These are phyloP conservation scores for Dictyostelium firmibasis DNA, from an alignment of 78 protist species.

Conservation along the genomic window DNA sequence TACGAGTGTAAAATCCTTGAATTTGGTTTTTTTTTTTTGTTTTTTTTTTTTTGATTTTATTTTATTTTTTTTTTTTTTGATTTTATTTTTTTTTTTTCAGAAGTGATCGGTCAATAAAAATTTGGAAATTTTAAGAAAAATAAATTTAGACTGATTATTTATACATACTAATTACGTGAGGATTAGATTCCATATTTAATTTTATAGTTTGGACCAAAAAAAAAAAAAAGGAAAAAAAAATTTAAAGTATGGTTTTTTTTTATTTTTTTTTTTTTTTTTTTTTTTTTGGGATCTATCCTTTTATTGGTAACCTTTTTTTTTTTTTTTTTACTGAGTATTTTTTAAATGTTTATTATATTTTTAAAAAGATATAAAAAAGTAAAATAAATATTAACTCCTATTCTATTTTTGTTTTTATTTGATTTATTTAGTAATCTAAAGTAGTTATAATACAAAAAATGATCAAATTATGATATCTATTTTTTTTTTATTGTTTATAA, in stretches of 20 bases:
- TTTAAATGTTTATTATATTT: too few relatives aligned
- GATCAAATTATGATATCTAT: too few relatives aligned
- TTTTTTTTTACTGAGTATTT: too few relatives aligned
- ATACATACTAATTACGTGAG: conserved; percentile 30
- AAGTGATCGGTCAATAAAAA: too few relatives aligned
- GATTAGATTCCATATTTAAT: neutral
- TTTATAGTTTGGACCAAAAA: neutral
- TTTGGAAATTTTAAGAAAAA: too few relatives aligned
- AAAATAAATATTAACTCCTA: too few relatives aligned
- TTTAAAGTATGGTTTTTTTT: neutral
- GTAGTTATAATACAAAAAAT: too few relatives aligned
- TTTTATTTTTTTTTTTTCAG: neutral
- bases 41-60: neutral
- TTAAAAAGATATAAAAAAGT: too few relatives aligned
- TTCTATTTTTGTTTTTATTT: too few relatives aligned
- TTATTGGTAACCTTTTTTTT: neutral
- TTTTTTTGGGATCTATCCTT: neutral
- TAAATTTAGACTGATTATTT: neutral
- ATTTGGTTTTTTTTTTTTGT: neutral
- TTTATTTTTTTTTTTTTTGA: neutral
- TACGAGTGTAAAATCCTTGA: conserved; percentile 33
- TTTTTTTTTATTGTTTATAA: too few relatives aligned
- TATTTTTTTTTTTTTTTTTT: neutral
- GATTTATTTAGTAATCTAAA: too few relatives aligned
- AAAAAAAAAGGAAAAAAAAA: neutral